phyloP scores from a whole-genome alignment of 495 filamentous ascomycete genomes.

The Neurospora africana region DNA sequence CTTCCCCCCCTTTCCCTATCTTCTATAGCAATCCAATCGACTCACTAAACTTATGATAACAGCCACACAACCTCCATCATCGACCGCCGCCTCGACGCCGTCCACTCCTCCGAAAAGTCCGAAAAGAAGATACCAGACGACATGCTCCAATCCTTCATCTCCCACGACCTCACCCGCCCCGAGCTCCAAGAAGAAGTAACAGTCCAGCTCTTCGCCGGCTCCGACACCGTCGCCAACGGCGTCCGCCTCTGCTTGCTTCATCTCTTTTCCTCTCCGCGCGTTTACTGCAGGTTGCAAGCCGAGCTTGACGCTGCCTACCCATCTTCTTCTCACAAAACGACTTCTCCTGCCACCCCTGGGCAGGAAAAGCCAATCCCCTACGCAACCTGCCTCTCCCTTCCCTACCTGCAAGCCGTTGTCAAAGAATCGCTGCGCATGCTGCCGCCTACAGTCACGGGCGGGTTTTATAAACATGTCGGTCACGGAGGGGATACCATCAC shows the following conservation, averaged over 20 bases:
- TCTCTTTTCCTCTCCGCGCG: constrained; percentile 34
- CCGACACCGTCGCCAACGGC: constrained; percentile 51
- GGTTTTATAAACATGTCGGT: constrained; percentile 31
- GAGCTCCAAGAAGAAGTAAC: constrained; percentile 32
- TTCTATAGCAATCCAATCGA: not conserved
- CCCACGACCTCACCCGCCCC: constrained; percentile 26
- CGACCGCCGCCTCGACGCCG: constrained; percentile 15
- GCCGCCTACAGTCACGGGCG: constrained; percentile 29
- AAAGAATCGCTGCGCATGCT: constrained; percentile 36
- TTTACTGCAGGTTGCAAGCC: constrained; percentile 43
- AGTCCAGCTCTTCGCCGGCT: constrained; percentile 45
- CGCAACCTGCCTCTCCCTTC: constrained; percentile 27
- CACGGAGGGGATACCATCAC: constrained; percentile 15
- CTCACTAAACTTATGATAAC: too few species aligned
- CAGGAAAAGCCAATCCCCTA: constrained; percentile 26
- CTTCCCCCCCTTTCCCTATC: too few species aligned
- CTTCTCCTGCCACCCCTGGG: constrained; percentile 25
- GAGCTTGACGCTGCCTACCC: constrained; percentile 41
- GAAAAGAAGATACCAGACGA: constrained; percentile 7
- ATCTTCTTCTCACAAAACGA: not conserved
- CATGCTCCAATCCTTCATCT: constrained; percentile 36
- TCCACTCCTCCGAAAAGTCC: constrained; percentile 2
- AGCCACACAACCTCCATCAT: constrained; percentile 6
- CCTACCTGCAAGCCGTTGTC: constrained; percentile 37
- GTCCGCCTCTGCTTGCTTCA: constrained; percentile 45